Base-by-base conservation (phyloP, 345 rosid species). In the Hypericum perforatum region DNA sequence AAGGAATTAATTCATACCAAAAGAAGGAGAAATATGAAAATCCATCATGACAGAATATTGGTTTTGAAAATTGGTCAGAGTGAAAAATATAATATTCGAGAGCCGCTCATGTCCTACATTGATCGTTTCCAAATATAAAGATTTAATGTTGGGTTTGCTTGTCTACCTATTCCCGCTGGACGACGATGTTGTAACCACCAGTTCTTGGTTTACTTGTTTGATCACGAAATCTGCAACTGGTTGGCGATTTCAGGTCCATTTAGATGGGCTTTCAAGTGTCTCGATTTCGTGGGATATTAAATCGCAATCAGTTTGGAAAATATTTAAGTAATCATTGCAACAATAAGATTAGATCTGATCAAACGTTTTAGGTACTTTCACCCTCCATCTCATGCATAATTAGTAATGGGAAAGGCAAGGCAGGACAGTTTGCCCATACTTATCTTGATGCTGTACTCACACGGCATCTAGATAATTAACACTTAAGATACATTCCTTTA, bases 281-380 rank as follows among this genome's bases (percentile, higher is more conserved):
- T 78, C 53, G 71, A 69, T 78, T 72, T 74, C 79, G 71, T 69
- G 79, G 75, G 74, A 71, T 74, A 64, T 74, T 54, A 78, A 59
- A 64, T 69, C 82, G 62, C 69, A 64, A 78, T 78, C 82, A 62
- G 71, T 67, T 72, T 71, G 69, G 74, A 58, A 67, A 71, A 22
- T 56, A 50, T 62, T 58, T 56, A 63, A 16, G 42, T 13, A 63
- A 60, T 37, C 7, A 59, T 59, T 16, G 14, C 11, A 9, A 22
- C 32, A 22, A 4, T 22, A 22, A 22, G 37, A 45, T 37, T 48
- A 37, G 57, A 61, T 57, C 59, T 61, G 4, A 22, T 65, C 63
- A 68, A 68, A 68, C 49, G 51, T 62, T 71, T 58, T 58, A 58
- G 67, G 32, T 22, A 22, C 32, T 71, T 74, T 74, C 79, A 78